These are phyloP conservation scores for Trifolium repens DNA, from an alignment of 306 rosid species.

Conservation along the genomic window DNA sequence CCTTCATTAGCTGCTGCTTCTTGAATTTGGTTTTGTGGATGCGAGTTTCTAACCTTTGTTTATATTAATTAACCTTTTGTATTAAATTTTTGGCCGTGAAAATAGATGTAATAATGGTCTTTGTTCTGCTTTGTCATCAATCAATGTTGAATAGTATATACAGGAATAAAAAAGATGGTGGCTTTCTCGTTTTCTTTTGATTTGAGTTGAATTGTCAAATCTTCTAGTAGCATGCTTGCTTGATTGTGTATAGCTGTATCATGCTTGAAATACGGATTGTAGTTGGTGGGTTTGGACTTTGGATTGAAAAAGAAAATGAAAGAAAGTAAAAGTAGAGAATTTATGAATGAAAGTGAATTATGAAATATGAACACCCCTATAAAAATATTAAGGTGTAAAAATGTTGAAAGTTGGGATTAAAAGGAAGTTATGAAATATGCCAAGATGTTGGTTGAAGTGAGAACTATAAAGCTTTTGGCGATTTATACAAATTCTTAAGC, in stretches of 20 bases:
- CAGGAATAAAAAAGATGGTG: slow-evolving; percentile 33
- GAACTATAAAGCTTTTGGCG: not conserved
- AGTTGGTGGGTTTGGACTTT: not conserved
- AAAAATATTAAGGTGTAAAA: not conserved
- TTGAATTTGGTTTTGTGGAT: slow-evolving; percentile 40
- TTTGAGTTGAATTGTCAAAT: slow-evolving; percentile 25
- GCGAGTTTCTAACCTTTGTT: slow-evolving; percentile 50
- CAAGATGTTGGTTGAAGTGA: not conserved
- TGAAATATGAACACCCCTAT: not conserved
- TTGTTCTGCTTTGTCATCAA: not conserved
- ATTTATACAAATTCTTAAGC: not conserved
- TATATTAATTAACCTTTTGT: slow-evolving; percentile 42
- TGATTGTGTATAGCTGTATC: slow-evolving; percentile 5
- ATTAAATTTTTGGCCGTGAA: slow-evolving; percentile 45
- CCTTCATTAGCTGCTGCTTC: slow-evolving; percentile 69
- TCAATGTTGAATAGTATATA: slow-evolving; percentile 33
- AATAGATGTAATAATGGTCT: slow-evolving; percentile 30
- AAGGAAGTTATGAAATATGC: not conserved
- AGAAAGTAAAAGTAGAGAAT: not conserved
- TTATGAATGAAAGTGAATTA: not conserved
- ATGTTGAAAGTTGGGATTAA: not conserved
- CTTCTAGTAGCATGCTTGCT: slow-evolving; percentile 1
- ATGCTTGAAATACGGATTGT: not conserved
- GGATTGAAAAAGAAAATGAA: not conserved
- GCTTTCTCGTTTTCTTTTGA: slow-evolving; percentile 8